phyloP scores from a whole-genome alignment of 768 basidiomycete genomes.

The Tylopilus cervinicoccineus region DNA sequence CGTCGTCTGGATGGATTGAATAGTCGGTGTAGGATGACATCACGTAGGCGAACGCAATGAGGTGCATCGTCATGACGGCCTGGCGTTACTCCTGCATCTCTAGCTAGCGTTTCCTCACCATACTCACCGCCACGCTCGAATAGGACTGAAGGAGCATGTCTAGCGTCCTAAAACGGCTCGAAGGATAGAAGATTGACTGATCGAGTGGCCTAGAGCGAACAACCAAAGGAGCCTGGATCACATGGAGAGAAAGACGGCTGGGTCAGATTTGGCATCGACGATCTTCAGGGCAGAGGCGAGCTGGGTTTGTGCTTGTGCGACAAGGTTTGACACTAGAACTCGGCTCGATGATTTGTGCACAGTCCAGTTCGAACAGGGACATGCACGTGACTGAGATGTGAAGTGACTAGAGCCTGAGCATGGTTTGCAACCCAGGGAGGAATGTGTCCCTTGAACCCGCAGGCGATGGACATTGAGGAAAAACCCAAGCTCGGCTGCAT shows the following conservation, averaged over 20 bases:
- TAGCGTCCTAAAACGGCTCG: constrained; percentile 42
- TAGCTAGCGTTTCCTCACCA: neutral
- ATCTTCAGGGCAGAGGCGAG: constrained; percentile 42
- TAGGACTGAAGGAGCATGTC: constrained; percentile 41
- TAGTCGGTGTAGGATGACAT: constrained; percentile 23
- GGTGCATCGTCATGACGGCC: constrained; percentile 8
- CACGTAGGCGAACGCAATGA: too few relatives aligned
- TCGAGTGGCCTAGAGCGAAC: constrained; percentile 34
- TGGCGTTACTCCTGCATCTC: constrained; percentile 1
- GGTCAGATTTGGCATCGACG: constrained; percentile 28
- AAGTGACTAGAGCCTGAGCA: constrained; percentile 54
- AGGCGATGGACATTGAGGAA: constrained; percentile 57
- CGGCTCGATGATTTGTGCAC: too few relatives aligned
- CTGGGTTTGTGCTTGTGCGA: constrained; percentile 46
- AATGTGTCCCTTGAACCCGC: constrained; percentile 36
- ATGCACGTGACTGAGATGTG: too few relatives aligned
- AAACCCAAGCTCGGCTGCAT: constrained; percentile 59
- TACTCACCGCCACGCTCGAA: constrained; percentile 8
- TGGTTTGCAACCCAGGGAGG: constrained; percentile 45
- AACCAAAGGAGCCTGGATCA: constrained; percentile 43
- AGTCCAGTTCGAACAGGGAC: too few relatives aligned
- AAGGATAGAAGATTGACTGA: constrained; percentile 41
- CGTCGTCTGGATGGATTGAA: constrained; percentile 16
- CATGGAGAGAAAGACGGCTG: constrained; percentile 43
- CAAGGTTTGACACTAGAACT: constrained; percentile 29